These are phyloP conservation scores for Yamadazyma sp. DNA, from an alignment of 1,139 yeast genomes.

Conservation along the genomic window DNA sequence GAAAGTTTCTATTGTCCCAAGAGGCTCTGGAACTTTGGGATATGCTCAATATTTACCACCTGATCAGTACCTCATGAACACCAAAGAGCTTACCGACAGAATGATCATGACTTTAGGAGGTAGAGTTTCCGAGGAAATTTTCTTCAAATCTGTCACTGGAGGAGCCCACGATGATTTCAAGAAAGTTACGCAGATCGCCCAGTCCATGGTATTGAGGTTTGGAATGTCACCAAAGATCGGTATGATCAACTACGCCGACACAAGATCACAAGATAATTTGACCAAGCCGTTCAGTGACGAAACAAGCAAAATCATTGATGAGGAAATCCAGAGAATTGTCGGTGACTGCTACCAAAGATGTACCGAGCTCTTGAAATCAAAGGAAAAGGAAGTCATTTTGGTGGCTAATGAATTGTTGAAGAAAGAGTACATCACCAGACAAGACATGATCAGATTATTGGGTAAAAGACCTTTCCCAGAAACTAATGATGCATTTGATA, in stretches of 20 bases:
- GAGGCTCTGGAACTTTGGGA: constrained; percentile 97
- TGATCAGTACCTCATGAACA: constrained; percentile 79
- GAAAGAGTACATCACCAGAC: constrained; percentile 86
- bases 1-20: constrained; percentile 93
- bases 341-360: constrained; percentile 76
- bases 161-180: constrained; percentile 97
- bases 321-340: constrained; percentile 80
- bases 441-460: constrained; percentile 82
- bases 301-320: constrained; percentile 78
- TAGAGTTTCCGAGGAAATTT: constrained; percentile 90
- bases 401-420: constrained; percentile 84
- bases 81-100: constrained; percentile 78
- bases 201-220: constrained; percentile 84
- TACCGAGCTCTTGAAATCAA: constrained; percentile 63
- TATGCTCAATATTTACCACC: constrained; percentile 97
- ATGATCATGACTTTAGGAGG: constrained; percentile 99
- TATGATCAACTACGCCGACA: constrained; percentile 63
- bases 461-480: constrained; percentile 93
- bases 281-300: constrained; percentile 91
- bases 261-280: constrained; percentile 58
- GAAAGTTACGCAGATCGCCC: constrained; percentile 94
- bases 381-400: constrained; percentile 68
- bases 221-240: constrained; percentile 93
- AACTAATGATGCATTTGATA: constrained; percentile 89
- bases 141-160: constrained; percentile 85